A percentile compares a stretch with the other conserved stretches of the same genome.
Conservation (phyloP, 2,329 filamentous ascomycete species). For the Exophiala oligosperma region DNA sequence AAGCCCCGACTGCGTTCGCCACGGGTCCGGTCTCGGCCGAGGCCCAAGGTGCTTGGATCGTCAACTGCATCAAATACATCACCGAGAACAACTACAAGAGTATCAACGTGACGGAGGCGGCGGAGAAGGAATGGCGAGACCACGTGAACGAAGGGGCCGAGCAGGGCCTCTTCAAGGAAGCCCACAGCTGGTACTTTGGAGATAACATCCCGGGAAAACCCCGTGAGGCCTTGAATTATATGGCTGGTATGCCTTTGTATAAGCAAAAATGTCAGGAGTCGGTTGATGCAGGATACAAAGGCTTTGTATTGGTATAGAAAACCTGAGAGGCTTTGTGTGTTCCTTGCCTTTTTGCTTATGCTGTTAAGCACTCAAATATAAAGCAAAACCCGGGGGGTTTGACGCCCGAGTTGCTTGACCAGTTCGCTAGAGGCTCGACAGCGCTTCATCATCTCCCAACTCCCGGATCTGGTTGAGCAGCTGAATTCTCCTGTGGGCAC, state of each 20-base stretch:
- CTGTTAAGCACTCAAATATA: no score
- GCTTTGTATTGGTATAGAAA: not conserved
- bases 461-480: no score
- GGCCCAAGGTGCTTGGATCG: slow-evolving; percentile 55
- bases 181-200: slow-evolving; percentile 18
- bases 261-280: slow-evolving; percentile 10
- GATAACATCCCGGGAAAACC: slow-evolving; percentile 18
- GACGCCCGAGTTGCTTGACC: no score
- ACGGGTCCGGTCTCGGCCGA: slow-evolving; percentile 54
- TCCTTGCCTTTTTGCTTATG: no score
- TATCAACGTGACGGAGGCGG: slow-evolving; percentile 5
- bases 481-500: no score
- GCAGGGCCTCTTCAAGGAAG: slow-evolving; percentile 11
- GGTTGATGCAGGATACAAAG: slow-evolving; percentile 4
- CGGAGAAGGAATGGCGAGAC: slow-evolving; percentile 10
- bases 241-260: slow-evolving; percentile 14
- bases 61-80: not conserved
- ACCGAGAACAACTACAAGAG: slow-evolving; percentile 5
- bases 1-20: slow-evolving; percentile 49
- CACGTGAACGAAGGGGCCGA: slow-evolving; percentile 8
- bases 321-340: no score
- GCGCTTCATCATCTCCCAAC: no score
- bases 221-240: slow-evolving; percentile 17
- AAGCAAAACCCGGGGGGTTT: no score
- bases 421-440: no score